Conservation (phyloP, 352 stramenopile genomes). For the Phytophthora boehmeriae region DNA sequence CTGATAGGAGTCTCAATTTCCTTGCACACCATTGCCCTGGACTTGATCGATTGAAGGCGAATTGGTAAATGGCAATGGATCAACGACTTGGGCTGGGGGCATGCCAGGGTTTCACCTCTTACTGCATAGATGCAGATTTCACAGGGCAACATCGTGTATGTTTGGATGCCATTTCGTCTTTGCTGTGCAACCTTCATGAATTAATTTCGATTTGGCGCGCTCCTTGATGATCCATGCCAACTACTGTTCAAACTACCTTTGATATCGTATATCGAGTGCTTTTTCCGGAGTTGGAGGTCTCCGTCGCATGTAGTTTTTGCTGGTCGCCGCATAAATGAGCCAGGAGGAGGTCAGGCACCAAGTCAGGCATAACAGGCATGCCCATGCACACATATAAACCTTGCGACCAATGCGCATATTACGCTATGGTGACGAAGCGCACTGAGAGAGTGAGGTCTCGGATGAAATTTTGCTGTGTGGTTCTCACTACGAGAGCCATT, state of each 20-base stretch:
- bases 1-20: slow-evolving; percentile 14
- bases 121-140: too few species aligned
- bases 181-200: too few species aligned
- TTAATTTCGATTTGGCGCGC: background rate
- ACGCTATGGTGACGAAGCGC: slow-evolving; percentile 1
- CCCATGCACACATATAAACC: background rate
- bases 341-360: slow-evolving; percentile 23
- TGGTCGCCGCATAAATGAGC: slow-evolving; percentile 22
- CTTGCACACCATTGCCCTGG: slow-evolving; percentile 30
- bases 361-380: background rate
- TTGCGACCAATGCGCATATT: background rate
- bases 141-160: slow-evolving; percentile 1
- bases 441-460: background rate
- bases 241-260: slow-evolving; percentile 19
- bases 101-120: slow-evolving; percentile 18
- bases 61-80: slow-evolving; percentile 20
- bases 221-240: slow-evolving; percentile 22
- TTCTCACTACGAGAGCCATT: too few species aligned
- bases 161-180: background rate
- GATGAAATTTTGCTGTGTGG: too few species aligned
- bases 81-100: background rate
- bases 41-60: slow-evolving; percentile 7
- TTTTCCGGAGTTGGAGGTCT: slow-evolving; percentile 32
- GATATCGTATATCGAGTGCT: slow-evolving; percentile 14
- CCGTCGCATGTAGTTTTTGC: background rate